phyloP scores from a whole-genome alignment of 2,329 filamentous ascomycete species.

The Exophiala xenobiotica region DNA sequence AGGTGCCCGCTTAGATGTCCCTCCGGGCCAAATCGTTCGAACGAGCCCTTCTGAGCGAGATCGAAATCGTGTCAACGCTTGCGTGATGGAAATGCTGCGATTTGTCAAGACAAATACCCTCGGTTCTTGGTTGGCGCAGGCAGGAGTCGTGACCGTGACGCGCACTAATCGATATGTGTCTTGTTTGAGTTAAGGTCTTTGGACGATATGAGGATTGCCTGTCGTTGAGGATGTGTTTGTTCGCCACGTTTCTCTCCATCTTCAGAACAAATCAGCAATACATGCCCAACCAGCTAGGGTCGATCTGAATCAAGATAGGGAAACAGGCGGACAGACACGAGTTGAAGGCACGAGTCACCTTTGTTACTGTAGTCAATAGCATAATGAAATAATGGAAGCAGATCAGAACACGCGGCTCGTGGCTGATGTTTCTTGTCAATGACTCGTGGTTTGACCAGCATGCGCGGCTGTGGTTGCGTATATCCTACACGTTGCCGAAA shows the following conservation, averaged over 20 bases:
- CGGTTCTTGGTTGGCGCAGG: slow-evolving; percentile 5
- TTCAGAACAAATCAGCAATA: not conserved
- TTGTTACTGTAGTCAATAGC: not conserved
- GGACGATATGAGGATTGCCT: not conserved
- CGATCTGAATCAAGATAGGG: not conserved
- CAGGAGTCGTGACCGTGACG: not conserved
- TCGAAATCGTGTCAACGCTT: not conserved
- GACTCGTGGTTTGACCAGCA: not conserved
- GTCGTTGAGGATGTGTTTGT: not conserved
- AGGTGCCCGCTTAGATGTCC: slow-evolving; percentile 4
- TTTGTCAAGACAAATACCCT: slow-evolving; percentile 1
- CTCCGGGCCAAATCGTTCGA: no score
- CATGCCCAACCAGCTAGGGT: not conserved
- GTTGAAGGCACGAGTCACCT: not conserved
- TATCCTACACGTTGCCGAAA: no score
- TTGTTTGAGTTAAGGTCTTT: not conserved
- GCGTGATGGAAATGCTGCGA: not conserved
- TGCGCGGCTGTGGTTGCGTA: no score
- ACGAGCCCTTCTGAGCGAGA: no score
- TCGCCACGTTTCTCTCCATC: not conserved
- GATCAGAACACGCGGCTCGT: not conserved
- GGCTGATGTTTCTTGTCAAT: not conserved
- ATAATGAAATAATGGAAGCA: slow-evolving; percentile 11
- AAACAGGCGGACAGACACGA: not conserved
- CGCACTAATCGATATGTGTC: not conserved